Conservation (phyloP, 2,329 filamentous ascomycete genomes). For the Ascochyta viciae-villosae region DNA sequence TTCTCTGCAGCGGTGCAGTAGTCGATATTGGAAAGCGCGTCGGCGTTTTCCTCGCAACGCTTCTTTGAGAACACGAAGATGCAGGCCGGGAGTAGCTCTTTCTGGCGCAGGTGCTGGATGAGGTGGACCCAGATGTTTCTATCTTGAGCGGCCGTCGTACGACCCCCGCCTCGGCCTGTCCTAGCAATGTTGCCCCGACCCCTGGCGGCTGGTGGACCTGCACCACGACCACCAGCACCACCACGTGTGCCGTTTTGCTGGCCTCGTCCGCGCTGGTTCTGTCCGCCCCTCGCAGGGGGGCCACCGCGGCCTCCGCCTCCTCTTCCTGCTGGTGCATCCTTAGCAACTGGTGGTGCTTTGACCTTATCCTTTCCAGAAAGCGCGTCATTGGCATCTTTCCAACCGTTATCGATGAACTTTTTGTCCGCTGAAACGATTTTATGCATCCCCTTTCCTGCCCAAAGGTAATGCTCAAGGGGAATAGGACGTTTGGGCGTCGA, state of each 20-base stretch:
- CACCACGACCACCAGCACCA: constrained; percentile 61
- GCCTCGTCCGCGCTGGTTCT: constrained; percentile 58
- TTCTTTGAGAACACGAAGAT: constrained; percentile 99
- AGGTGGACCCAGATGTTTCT: constrained; percentile 97
- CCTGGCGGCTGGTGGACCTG: constrained; percentile 62
- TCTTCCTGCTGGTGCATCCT: constrained; percentile 59
- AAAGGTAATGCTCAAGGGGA: constrained; percentile 93
- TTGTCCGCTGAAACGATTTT: constrained; percentile 96
- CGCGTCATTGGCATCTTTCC: constrained; percentile 89
- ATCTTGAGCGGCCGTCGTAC: constrained; percentile 90
- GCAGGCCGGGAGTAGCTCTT: constrained; percentile 86
- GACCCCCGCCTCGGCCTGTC: constrained; percentile 81
- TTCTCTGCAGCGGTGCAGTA: constrained; percentile 94
- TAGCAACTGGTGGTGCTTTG: constrained; percentile 61
- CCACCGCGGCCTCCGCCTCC: constrained; percentile 59
- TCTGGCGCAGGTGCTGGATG: constrained; percentile 87
- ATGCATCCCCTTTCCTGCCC: constrained; percentile 90
- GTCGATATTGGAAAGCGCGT: constrained; percentile 92
- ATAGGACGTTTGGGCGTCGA: constrained; percentile 95
- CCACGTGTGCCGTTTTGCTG: constrained; percentile 55
- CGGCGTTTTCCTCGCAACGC: constrained; percentile 94
- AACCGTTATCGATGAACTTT: constrained; percentile 87
- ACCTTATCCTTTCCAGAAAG: constrained; percentile 82
- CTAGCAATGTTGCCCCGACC: constrained; percentile 87
- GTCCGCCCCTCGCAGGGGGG: constrained; percentile 55